phyloP scores from a whole-genome alignment of 805 yeast species.

The Wickerhamiella brachini region DNA sequence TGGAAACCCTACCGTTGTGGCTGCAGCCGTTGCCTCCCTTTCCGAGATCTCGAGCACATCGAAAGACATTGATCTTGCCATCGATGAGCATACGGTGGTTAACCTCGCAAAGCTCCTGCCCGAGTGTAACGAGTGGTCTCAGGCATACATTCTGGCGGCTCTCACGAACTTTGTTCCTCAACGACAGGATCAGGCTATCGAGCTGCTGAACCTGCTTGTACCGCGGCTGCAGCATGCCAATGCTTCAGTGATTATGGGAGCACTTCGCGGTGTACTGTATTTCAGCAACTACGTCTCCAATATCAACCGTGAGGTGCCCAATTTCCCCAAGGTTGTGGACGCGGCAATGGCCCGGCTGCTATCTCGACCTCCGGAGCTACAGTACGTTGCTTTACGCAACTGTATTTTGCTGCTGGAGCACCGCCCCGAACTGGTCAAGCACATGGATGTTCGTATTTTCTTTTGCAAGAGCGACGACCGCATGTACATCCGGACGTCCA shows the following conservation, averaged over 20 bases:
- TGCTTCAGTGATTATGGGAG: slow-evolving; percentile 65
- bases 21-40: slow-evolving; percentile 60
- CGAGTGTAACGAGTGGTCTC: slow-evolving; percentile 53
- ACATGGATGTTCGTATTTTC: neutral
- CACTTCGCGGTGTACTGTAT: slow-evolving; percentile 60
- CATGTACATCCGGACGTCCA: slow-evolving; percentile 76
- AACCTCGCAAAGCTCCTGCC: slow-evolving; percentile 29
- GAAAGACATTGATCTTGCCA: slow-evolving; percentile 35
- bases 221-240: slow-evolving; percentile 72
- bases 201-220: slow-evolving; percentile 46
- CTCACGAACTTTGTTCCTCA: slow-evolving; percentile 61
- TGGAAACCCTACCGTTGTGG: slow-evolving; percentile 43
- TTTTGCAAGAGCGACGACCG: slow-evolving; percentile 44
- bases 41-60: slow-evolving; percentile 47
- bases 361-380: slow-evolving; percentile 68
- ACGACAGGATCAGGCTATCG: slow-evolving; percentile 47
- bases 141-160: slow-evolving; percentile 49
- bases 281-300: slow-evolving; percentile 53
- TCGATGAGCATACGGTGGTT: slow-evolving; percentile 37
- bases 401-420: slow-evolving; percentile 60
- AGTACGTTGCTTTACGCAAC: slow-evolving; percentile 69
- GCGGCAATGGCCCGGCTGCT: slow-evolving; percentile 54
- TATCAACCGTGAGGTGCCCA: slow-evolving; percentile 42
- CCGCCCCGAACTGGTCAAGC: slow-evolving; percentile 39
- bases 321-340: slow-evolving; percentile 45